Evolutionary conservation across 2,329 filamentous ascomycete species (phyloP).

Genomic region (Fusarium sp.): DNA sequence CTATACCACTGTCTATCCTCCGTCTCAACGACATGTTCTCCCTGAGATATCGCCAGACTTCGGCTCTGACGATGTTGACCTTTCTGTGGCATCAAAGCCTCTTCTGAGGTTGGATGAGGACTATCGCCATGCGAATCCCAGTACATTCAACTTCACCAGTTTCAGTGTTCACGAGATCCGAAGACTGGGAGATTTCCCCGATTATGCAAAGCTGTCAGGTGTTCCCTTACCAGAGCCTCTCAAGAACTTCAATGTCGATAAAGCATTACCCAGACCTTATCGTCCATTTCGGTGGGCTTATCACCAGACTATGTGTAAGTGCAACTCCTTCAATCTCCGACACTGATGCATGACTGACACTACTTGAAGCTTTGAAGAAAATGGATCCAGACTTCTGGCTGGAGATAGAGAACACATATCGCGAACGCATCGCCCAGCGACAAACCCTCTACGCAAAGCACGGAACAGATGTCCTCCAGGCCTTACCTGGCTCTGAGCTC

Average conservation of each 20-base stretch:
- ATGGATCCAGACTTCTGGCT: conserved; percentile 88
- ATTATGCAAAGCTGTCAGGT: conserved; percentile 80
- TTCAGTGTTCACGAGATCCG: conserved; percentile 78
- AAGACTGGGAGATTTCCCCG: conserved; percentile 79
- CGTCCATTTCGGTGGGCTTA: conserved; percentile 86
- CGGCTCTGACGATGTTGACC: conserved; percentile 6
- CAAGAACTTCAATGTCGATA: conserved; percentile 73
- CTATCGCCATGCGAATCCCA: conserved; percentile 48
- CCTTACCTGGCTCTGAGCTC: conserved; percentile 79
- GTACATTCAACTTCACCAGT: conserved; percentile 71
- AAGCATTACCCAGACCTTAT: conserved; percentile 78
- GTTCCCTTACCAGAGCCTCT: conserved; percentile 77
- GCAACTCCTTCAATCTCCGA: too few relatives aligned
- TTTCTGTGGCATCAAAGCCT: conserved; percentile 26
- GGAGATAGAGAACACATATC: conserved; percentile 84
- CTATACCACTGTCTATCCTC: conserved; percentile 46
- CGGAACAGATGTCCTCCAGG: conserved; percentile 72
- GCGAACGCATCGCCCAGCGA: conserved; percentile 74
- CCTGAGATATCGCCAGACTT: conserved; percentile 12
- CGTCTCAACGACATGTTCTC: conserved; percentile 39
- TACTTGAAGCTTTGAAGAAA: conserved; percentile 74
- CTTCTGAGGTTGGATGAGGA: conserved; percentile 51
- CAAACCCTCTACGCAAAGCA: conserved; percentile 72
- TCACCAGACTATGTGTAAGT: conserved; percentile 88
- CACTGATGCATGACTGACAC: conserved; percentile 47